Evolutionary conservation across 148 eudicot species (phyloP).

Genomic region (Vaccinium darrowii): DNA sequence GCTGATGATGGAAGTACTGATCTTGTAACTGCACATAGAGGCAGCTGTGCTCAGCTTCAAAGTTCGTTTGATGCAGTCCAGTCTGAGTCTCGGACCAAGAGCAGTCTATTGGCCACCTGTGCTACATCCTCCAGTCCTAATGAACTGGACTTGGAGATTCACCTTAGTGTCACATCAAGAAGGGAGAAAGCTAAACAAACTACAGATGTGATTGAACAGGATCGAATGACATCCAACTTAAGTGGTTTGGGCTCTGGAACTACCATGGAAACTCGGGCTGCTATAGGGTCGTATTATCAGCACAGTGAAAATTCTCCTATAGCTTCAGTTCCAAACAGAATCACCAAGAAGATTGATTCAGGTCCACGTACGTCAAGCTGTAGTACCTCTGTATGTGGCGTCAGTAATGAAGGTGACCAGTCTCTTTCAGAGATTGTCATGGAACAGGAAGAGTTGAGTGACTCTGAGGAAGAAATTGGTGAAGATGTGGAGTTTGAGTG

Average conservation of each 20-base stretch:
- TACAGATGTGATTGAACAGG: slow-evolving; percentile 26
- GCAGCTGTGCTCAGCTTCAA: slow-evolving; percentile 27
- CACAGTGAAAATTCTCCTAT: slow-evolving; percentile 11
- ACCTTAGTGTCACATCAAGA: slow-evolving; percentile 49
- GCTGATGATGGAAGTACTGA: slow-evolving; percentile 29
- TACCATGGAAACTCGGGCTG: slow-evolving; percentile 18
- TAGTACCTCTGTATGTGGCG: slow-evolving; percentile 22
- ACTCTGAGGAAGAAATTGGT: slow-evolving; percentile 87
- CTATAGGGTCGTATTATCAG: slow-evolving; percentile 10
- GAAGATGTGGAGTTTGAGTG: slow-evolving; percentile 91
- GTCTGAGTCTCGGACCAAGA: slow-evolving; percentile 13
- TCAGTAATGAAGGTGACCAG: slow-evolving; percentile 33
- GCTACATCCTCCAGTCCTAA: slow-evolving; percentile 30
- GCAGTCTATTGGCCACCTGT: slow-evolving; percentile 24
- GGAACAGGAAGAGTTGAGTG: slow-evolving; percentile 98
- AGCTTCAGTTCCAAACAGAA: slow-evolving; percentile 24
- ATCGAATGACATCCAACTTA: slow-evolving; percentile 6
- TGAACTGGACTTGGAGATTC: slow-evolving; percentile 78
- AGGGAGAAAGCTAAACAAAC: slow-evolving; percentile 33
- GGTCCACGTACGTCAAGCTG: slow-evolving; percentile 26
- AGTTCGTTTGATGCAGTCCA: slow-evolving; percentile 24
- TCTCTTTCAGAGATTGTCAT: slow-evolving; percentile 77
- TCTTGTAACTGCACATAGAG: slow-evolving; percentile 28
- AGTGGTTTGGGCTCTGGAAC: slow-evolving; percentile 26
- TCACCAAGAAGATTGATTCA: slow-evolving; percentile 26